phyloP scores from a whole-genome alignment of 2,329 filamentous ascomycete genomes.

The Colletotrichum ledebouriae region DNA sequence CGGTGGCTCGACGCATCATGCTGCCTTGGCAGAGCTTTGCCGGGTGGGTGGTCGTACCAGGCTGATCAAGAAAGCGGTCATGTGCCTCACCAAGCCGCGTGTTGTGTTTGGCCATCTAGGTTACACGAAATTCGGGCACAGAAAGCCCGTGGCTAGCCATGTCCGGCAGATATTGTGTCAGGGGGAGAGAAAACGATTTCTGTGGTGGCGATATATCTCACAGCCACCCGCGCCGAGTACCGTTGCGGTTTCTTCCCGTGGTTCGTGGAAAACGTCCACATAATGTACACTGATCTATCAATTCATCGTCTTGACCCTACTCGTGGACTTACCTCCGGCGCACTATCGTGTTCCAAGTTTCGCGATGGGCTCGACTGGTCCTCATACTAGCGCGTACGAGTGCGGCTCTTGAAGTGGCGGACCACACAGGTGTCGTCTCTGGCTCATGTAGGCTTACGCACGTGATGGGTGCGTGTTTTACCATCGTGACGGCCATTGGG shows the following conservation, averaged over 20 bases:
- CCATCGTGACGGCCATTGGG: conserved; percentile 18
- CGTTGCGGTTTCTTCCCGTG: neutral
- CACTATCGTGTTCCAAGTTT: neutral
- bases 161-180: neutral
- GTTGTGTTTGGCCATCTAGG: neutral
- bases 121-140: conserved; percentile 4
- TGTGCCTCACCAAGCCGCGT: neutral
- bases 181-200: neutral
- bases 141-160: neutral
- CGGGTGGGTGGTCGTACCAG: neutral
- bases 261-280: neutral
- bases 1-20: neutral
- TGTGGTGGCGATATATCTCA: conserved; percentile 10
- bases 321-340: neutral
- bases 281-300: neutral
- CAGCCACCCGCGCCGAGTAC: neutral
- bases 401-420: neutral
- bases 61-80: neutral
- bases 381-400: neutral
- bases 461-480: conserved; percentile 1
- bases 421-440: neutral
- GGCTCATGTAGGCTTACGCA: conserved; percentile 4
- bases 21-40: neutral
- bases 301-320: no score
- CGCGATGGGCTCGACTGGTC: neutral